Base-by-base conservation (phyloP, 257 asterid species). In the Nicotiana attenuata region DNA sequence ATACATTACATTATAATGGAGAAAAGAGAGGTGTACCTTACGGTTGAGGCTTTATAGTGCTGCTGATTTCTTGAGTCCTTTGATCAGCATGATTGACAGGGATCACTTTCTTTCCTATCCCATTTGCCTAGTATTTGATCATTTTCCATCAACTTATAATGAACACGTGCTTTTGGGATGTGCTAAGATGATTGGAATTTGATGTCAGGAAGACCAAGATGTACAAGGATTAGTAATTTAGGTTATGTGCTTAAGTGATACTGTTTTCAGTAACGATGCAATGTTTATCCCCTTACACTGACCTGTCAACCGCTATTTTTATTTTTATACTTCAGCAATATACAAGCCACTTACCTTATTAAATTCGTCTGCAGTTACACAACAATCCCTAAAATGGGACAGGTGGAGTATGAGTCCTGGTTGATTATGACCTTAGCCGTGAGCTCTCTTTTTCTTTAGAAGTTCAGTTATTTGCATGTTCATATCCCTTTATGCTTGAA, bases 11-110 rank as follows among this genome's bases (percentile, higher is more conserved):
- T 69, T 57, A 69, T 24, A 41, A 50, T 41, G 57, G 57, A 41
- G 77, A 69, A 69, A 69, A 41, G n/a, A 69, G 77, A 69, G 77
- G 77, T 28, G 5, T 69, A n/a, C n/a, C n/a, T 33, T n/a, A 38
- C 29, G 38, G 55, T 52, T 68, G 77, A 68, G 8, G 77, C 20
- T 68, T 7, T 66, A 31, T 31, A 5, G 77, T 68, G 53, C 22
- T n/a, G 29, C 77, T 33, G 29, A 68, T 68, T 68, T 68, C 29
- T n/a, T 68, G 77, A n/a, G 38, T 68, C 22, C 31, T 68, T 68
- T 35, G 8, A 68, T 68, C 77, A 19, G 77, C 55, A 68, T 68
- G 56, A 29, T 35, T 68, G 29, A 35, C 55, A 68, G 77, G 55
- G 55, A 38, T 35, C 56, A 35, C 29, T n/a, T 38, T 68, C 56